phyloP scores from a whole-genome alignment of 768 basidiomycete species.

The Lenzites betulinus region DNA sequence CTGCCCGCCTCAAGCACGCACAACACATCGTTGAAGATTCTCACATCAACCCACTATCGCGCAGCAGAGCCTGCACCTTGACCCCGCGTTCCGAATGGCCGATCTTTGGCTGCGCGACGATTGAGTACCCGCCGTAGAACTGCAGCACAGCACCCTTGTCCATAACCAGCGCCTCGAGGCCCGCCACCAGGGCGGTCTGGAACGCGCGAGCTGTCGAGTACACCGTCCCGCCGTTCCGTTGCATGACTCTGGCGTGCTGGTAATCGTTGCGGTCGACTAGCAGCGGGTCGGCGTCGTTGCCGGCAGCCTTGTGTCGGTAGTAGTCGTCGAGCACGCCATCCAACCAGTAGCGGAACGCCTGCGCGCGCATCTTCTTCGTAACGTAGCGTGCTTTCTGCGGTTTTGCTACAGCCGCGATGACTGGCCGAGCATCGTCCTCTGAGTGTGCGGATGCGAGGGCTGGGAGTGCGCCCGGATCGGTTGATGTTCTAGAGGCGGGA shows the following conservation, averaged over 20 bases:
- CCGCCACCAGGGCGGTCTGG: neutral
- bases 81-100: neutral
- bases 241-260: neutral
- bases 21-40: neutral
- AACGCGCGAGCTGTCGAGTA: slow-evolving; percentile 10
- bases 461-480: too few relatives aligned
- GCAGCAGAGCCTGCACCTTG: neutral
- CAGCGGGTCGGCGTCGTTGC: neutral
- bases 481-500: too few relatives aligned
- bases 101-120: slow-evolving; percentile 14
- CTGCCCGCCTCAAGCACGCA: too few relatives aligned
- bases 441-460: too few relatives aligned
- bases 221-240: neutral
- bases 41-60: slow-evolving; percentile 3
- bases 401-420: neutral
- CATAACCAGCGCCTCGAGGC: neutral
- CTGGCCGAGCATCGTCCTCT: too few relatives aligned
- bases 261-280: neutral
- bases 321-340: neutral
- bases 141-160: neutral
- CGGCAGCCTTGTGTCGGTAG: neutral
- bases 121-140: slow-evolving; percentile 11
- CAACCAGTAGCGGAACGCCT: slow-evolving; percentile 3
- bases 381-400: neutral
- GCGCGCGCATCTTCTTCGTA: slow-evolving; percentile 4